A percentile compares a stretch with the other conserved stretches of the same genome.
phyloP scores from a whole-genome alignment of 2,329 filamentous ascomycete species.

The Periconia macrospinosa region DNA sequence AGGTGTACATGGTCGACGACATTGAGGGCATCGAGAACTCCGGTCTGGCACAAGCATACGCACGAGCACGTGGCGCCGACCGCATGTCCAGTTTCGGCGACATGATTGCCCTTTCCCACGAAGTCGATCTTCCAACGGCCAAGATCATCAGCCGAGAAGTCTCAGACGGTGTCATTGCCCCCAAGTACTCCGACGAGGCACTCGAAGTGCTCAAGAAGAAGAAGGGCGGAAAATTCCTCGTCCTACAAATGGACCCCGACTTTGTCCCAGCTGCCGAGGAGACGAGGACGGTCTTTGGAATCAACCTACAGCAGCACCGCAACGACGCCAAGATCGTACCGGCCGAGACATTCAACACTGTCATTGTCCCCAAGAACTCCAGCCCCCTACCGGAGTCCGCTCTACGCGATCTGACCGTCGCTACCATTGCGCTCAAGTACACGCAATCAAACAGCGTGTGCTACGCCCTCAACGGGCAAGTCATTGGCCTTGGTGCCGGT shows the following conservation, averaged over 20 bases:
- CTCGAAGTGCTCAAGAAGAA: slow-evolving; percentile 94
- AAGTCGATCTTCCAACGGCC: slow-evolving; percentile 89
- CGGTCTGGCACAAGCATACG: slow-evolving; percentile 88
- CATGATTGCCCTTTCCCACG: slow-evolving; percentile 87
- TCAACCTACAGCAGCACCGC: slow-evolving; percentile 85
- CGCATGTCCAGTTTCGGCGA: slow-evolving; percentile 99
- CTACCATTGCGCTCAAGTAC: slow-evolving; percentile 97
- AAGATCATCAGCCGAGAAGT: slow-evolving; percentile 98
- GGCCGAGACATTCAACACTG: slow-evolving; percentile 75
- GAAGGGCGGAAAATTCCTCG: slow-evolving; percentile 96
- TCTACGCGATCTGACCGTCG: slow-evolving; percentile 86
- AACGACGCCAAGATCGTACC: slow-evolving; percentile 89
- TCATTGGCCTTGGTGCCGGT: slow-evolving; percentile 90
- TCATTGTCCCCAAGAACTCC: slow-evolving; percentile 84
- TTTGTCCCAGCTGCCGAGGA: slow-evolving; percentile 77
- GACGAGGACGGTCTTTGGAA: slow-evolving; percentile 84
- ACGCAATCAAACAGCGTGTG: slow-evolving; percentile 98
- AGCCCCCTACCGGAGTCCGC: slow-evolving; percentile 75
- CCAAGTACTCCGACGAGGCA: slow-evolving; percentile 80
- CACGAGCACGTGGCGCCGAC: slow-evolving; percentile 91
- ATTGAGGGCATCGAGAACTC: slow-evolving; percentile 87
- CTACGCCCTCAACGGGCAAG: slow-evolving; percentile 91
- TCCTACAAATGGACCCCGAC: slow-evolving; percentile 89
- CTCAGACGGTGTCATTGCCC: slow-evolving; percentile 93
- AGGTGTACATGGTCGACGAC: slow-evolving; percentile 98